Evolutionary conservation across 164 flowering plant genomes (phyloP).

Genomic region (Pachysandra terminalis): DNA sequence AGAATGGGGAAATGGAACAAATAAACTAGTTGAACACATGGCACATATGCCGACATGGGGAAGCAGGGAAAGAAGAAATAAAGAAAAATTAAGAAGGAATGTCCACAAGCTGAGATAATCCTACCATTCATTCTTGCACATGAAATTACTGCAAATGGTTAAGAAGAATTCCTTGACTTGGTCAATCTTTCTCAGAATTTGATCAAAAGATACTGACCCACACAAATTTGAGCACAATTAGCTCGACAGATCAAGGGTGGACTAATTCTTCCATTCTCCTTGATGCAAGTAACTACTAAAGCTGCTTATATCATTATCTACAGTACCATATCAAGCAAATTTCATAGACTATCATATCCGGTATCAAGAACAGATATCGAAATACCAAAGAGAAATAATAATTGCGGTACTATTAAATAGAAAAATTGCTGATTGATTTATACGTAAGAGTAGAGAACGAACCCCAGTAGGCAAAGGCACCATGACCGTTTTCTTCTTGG

Average conservation of each 20-base stretch:
- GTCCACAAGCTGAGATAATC: too few species aligned
- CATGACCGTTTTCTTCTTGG: conserved; percentile 56
- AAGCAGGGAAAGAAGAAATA: too few species aligned
- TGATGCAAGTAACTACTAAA: neutral
- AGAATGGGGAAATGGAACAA: too few species aligned
- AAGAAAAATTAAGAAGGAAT: too few species aligned
- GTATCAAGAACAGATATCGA: too few species aligned
- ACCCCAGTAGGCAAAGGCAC: conserved; percentile 97
- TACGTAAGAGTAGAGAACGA: conserved; percentile 23
- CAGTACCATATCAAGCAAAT: neutral
- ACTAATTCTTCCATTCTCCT: neutral
- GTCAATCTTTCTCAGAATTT: too few species aligned
- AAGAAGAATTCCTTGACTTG: neutral
- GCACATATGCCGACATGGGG: too few species aligned
- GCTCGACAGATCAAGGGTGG: neutral
- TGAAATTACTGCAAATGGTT: too few species aligned
- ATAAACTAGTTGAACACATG: too few species aligned
- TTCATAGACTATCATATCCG: too few species aligned
- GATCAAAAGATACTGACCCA: neutral
- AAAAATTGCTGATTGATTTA: neutral
- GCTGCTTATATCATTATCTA: neutral
- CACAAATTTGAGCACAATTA: neutral
- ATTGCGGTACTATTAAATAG: neutral
- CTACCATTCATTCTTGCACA: too few species aligned
- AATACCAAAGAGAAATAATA: neutral